These are phyloP conservation scores for Paecilomyces niveus DNA, from an alignment of 2,329 filamentous ascomycete species.

Conservation along the genomic window DNA sequence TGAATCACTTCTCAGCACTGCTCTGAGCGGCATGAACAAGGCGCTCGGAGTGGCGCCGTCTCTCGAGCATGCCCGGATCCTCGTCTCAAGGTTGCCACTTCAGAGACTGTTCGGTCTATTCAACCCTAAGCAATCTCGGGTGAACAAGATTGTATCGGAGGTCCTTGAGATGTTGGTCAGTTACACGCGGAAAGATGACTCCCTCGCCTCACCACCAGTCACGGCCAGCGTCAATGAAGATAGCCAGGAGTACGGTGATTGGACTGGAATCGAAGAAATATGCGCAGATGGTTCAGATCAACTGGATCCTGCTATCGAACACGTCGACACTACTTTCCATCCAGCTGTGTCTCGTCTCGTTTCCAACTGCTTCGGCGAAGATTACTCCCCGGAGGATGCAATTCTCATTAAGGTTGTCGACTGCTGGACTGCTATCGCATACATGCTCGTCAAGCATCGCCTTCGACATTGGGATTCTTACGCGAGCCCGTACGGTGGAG, in stretches of 20 bases:
- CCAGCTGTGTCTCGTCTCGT: conserved; percentile 47
- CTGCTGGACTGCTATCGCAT: conserved; percentile 47
- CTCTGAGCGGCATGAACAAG: conserved; percentile 44
- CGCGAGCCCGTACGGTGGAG: conserved; percentile 46
- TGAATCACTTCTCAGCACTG: conserved; percentile 47
- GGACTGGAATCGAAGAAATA: conserved; percentile 46
- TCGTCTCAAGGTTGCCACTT: conserved; percentile 40
- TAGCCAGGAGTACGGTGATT: conserved; percentile 59
- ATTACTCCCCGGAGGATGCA: conserved; percentile 47
- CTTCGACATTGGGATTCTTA: conserved; percentile 50
- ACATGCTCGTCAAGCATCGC: conserved; percentile 39
- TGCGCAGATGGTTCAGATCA: conserved; percentile 26
- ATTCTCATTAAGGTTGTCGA: conserved; percentile 47
- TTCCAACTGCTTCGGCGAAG: conserved; percentile 56
- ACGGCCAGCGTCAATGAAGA: conserved; percentile 45
- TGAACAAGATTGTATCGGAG: conserved; percentile 42
- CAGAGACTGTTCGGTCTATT: conserved; percentile 46
- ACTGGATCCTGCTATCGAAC: conserved; percentile 18
- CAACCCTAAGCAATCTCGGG: conserved; percentile 39
- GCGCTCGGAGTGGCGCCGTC: conserved; percentile 39
- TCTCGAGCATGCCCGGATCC: conserved; percentile 32
- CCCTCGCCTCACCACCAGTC: conserved; percentile 10
- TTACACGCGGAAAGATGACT: conserved; percentile 29
- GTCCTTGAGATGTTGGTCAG: conserved; percentile 41
- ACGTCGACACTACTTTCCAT: conserved; percentile 39